Percentiles rank a stretch among this genome's conserved stretches.
Evolutionary conservation across 495 filamentous ascomycete genomes (phyloP).

Genomic region (Copromyces sp.): DNA sequence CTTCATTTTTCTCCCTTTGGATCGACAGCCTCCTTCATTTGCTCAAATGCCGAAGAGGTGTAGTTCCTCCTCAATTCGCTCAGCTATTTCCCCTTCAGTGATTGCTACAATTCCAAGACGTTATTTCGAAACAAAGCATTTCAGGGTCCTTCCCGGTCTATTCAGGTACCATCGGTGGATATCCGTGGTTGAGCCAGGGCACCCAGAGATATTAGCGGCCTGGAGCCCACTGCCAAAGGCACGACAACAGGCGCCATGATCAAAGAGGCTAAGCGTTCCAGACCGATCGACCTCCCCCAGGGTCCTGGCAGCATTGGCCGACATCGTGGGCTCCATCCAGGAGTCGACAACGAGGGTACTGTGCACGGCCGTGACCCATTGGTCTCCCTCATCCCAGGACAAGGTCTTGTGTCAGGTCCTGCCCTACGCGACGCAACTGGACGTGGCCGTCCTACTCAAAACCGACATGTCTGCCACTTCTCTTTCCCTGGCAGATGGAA

Average conservation of each 20-base stretch:
- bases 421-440: constrained; percentile 21
- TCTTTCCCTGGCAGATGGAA: constrained; percentile 21
- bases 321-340: constrained; percentile 8
- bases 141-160: constrained; percentile 5
- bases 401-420: constrained; percentile 36
- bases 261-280: constrained; percentile 20
- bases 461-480: constrained; percentile 22
- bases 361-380: constrained; percentile 26
- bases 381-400: constrained; percentile 27
- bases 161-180: neutral
- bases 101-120: constrained; percentile 13
- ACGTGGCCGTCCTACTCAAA: constrained; percentile 17
- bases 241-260: constrained; percentile 19
- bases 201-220: neutral
- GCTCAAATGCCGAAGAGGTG: constrained; percentile 1
- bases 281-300: constrained; percentile 8
- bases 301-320: neutral
- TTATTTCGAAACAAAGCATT: constrained; percentile 18
- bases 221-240: constrained; percentile 1
- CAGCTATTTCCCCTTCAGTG: constrained; percentile 12
- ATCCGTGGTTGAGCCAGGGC: neutral
- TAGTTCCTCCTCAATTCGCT: constrained; percentile 19
- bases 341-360: constrained; percentile 17
- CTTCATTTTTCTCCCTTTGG: constrained; percentile 3
- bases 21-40: constrained; percentile 7